Evolutionary conservation across 192 early-diverging fungal species (phyloP).

Genomic region (Paraglomus brasilianum): DNA sequence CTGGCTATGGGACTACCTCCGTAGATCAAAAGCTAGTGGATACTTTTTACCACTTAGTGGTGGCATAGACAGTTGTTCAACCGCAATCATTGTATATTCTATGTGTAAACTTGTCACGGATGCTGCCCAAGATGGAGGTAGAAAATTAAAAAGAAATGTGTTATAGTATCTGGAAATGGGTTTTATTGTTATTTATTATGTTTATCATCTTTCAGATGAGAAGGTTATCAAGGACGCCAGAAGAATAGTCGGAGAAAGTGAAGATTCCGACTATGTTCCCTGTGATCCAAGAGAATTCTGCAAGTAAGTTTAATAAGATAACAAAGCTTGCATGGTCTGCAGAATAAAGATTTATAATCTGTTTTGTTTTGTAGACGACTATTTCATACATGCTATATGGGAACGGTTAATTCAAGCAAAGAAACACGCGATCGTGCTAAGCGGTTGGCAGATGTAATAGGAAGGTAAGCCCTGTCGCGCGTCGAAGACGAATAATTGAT

Average conservation of each 20-base stretch:
- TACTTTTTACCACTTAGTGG: conserved; percentile 96
- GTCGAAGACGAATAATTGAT: not conserved
- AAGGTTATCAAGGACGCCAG: conserved; percentile 78
- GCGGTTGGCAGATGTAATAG: conserved; percentile 75
- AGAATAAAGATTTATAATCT: not conserved
- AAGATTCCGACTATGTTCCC: conserved; percentile 68
- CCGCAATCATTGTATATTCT: conserved; percentile 82
- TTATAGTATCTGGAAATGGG: not conserved
- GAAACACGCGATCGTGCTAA: conserved; percentile 85
- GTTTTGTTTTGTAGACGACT: conserved; percentile 50
- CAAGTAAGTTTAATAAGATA: conserved; percentile 37
- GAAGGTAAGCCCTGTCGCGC: conserved; percentile 45
- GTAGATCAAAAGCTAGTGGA: conserved; percentile 83
- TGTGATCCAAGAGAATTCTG: conserved; percentile 79
- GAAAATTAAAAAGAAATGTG: not conserved
- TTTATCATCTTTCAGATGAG: conserved; percentile 17
- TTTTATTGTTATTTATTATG: not conserved
- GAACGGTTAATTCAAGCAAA: conserved; percentile 81
- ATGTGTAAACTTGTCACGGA: conserved; percentile 85
- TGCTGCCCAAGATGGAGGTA: conserved; percentile 59
- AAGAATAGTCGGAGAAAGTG: conserved; percentile 54
- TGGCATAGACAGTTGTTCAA: conserved; percentile 96
- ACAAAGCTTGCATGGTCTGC: not conserved
- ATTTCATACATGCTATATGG: conserved; percentile 97
- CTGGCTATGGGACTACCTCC: conserved; percentile 99